Evolutionary conservation across 2,329 filamentous ascomycete genomes (phyloP), one percentile per base, ranked within the genome.

Genomic region (Alternaria triticina): DNA sequence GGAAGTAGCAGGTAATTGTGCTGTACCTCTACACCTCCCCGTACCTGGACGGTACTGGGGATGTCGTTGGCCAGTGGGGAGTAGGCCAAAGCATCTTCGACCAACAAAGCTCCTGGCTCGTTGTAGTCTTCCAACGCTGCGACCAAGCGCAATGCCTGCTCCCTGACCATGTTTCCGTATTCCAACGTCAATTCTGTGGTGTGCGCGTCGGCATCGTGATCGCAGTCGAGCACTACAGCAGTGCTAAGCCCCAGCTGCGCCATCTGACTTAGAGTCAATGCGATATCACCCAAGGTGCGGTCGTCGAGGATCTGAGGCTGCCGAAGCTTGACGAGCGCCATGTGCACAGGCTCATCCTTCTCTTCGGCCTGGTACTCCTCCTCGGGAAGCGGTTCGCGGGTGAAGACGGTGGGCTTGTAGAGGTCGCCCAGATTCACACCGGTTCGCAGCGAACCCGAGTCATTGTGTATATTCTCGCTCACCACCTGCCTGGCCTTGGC

Each of bases 301-400:
- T 94, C 87, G 71, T 92, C 86, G 50, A 96, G 85, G 2, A 84
- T 80, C 71, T 96, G 90, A 0, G 93, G 90, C 46, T 87, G 86
- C 57, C 91, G 88, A 58, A 99, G 85, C 80, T 97, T 97, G 68
- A 97, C 89, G 60, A 99, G 83, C 15, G 96, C 94, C 61, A 97
- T 85, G 78, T 97, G 92, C 17, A 92, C 79, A 33, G 82, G 83
- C 67, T 87, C 84, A 8, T 70, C 63, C 28, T 66, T 67, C 20
- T 67, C 55, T 17, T 66, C 68, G 4, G 68, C 63, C n/a, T 66
- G 59, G 25, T 72, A 71, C 25, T 51, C 54, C 44, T 77, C 73
- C 22, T 82, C 79, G 33, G 82, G 81, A 30, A 82, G 77, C 54
- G 78, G 81, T 69, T 85, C 82, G 69, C 86, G 86, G 11, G 84